Conservation (phyloP, 768 basidiomycete genomes). For the Postia placenta region DNA sequence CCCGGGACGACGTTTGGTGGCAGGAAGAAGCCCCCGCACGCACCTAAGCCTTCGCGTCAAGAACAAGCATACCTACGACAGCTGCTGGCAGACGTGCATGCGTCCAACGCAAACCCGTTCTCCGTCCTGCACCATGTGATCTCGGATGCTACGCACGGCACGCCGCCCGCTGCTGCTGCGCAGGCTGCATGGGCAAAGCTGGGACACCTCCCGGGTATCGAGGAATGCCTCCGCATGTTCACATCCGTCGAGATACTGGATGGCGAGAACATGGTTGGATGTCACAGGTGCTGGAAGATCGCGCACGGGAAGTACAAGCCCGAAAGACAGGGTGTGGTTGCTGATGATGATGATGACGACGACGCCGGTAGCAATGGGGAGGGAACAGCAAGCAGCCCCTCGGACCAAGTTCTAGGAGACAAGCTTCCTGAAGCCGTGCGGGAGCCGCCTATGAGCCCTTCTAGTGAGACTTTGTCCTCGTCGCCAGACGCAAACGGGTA, state of each 20-base stretch:
- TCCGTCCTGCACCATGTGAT: conserved; percentile 38
- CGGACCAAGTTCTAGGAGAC: background rate
- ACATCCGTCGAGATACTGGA: conserved; percentile 91
- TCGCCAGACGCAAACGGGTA: conserved; percentile 11
- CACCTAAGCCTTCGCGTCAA: conserved; percentile 47
- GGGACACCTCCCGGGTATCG: conserved; percentile 51
- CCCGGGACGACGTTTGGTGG: conserved; percentile 4
- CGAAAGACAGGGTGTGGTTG: background rate
- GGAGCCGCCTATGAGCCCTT: background rate
- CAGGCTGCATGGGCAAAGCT: conserved; percentile 38
- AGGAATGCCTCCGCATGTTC: conserved; percentile 82
- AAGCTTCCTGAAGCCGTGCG: background rate
- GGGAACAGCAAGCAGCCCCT: conserved; percentile 20
- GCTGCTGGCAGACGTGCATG: conserved; percentile 59
- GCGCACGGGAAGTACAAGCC: conserved; percentile 57
- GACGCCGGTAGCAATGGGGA: conserved; percentile 14
- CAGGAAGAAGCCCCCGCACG: conserved; percentile 34
- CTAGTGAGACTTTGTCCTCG: conserved; percentile 7
- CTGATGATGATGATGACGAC: conserved; percentile 8
- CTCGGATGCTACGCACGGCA: conserved; percentile 9
- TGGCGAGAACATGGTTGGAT: conserved; percentile 93
- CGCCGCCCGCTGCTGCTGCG: conserved; percentile 26
- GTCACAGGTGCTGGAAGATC: conserved; percentile 91
- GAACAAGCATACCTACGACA: conserved; percentile 64
- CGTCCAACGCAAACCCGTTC: conserved; percentile 40